Percentiles rank a stretch among this genome's conserved stretches.
phyloP scores from a whole-genome alignment of 768 basidiomycete genomes.

The Mycena galericulata region DNA sequence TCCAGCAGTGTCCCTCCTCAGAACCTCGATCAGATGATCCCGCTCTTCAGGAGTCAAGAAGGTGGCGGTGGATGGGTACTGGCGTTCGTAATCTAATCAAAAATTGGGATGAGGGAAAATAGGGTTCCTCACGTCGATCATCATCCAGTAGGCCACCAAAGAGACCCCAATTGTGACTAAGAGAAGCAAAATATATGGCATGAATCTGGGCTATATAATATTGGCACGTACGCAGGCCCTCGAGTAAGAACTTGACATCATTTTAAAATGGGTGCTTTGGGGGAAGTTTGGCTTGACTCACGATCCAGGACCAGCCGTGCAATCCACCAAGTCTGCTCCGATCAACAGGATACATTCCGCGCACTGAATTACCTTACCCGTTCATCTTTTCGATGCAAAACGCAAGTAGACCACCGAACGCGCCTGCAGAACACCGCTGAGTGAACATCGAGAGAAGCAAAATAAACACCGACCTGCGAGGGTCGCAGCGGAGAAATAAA shows the following conservation, averaged over 20 bases:
- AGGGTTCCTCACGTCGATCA: constrained; percentile 49
- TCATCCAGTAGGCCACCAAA: constrained; percentile 50
- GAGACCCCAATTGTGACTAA: constrained; percentile 50
- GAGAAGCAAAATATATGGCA: not conserved
- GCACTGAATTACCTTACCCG: constrained; percentile 38
- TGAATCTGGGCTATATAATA: not conserved
- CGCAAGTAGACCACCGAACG: constrained; percentile 61
- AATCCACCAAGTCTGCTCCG: constrained; percentile 39
- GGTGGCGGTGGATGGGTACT: constrained; percentile 58
- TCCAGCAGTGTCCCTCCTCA: constrained; percentile 42
- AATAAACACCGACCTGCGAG: constrained; percentile 50
- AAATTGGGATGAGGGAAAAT: not conserved
- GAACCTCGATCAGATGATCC: constrained; percentile 41
- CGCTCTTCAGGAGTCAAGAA: constrained; percentile 54
- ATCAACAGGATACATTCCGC: not conserved
- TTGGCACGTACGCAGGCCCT: constrained; percentile 47
- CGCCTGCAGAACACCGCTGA: constrained; percentile 39
- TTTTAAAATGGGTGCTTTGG: not conserved
- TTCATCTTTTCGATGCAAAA: constrained; percentile 50
- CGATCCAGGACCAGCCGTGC: constrained; percentile 55
- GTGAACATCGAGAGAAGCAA: not conserved
- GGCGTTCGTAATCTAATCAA: not conserved
- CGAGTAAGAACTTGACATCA: constrained; percentile 46
- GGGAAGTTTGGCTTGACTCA: constrained; percentile 34
- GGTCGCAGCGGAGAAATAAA: constrained; percentile 70